Evolutionary conservation across 768 basidiomycete species (phyloP).

Genomic region (Roridomyces roridus): DNA sequence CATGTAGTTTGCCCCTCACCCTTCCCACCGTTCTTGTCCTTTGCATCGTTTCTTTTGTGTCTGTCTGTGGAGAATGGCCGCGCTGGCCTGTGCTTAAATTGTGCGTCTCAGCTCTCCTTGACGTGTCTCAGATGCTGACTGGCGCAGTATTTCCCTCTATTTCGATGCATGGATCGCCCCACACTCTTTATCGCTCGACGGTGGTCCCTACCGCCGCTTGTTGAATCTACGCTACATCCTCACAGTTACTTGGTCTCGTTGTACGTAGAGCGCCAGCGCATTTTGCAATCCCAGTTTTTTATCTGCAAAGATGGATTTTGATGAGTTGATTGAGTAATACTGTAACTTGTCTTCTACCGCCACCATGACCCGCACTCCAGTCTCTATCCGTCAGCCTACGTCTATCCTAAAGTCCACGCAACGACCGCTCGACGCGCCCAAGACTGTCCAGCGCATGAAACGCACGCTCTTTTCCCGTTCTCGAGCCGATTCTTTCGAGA

Average conservation of each 20-base stretch:
- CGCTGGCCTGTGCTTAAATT: constrained; percentile 23
- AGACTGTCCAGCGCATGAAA: neutral
- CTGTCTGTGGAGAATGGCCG: constrained; percentile 19
- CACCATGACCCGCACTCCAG: constrained; percentile 18
- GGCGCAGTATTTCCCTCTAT: neutral
- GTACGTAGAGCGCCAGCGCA: constrained; percentile 9
- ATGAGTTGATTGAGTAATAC: neutral
- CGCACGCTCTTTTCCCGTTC: neutral
- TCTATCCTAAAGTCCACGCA: neutral
- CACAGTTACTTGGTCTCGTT: neutral
- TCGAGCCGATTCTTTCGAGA: constrained; percentile 26
- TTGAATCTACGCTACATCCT: neutral
- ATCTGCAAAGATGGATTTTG: neutral
- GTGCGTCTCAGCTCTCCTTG: constrained; percentile 4
- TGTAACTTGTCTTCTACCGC: neutral
- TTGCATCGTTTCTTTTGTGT: constrained; percentile 5
- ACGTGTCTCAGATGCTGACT: too few relatives aligned
- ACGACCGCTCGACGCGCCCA: constrained; percentile 8
- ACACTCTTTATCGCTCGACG: neutral
- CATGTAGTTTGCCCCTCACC: constrained; percentile 58
- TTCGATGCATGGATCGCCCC: constrained; percentile 6
- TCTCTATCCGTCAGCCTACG: constrained; percentile 8
- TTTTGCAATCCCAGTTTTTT: neutral
- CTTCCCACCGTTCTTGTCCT: neutral
- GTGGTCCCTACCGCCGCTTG: neutral